Base-by-base conservation (phyloP, 352 stramenopile species). In the Aphanomyces euteiches region DNA sequence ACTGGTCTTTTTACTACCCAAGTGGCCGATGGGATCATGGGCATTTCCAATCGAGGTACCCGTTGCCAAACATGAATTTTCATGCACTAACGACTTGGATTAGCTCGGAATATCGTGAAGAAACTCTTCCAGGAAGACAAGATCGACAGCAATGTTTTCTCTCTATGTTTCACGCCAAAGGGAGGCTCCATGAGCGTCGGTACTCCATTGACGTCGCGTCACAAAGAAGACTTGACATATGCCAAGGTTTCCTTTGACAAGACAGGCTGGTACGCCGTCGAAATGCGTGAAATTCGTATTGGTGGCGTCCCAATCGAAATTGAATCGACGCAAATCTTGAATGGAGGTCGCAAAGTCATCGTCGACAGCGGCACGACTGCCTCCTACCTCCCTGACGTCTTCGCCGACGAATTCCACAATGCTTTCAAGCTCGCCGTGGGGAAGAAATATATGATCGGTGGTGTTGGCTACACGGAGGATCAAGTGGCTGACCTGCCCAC, bases 361-460 rank as follows among this genome's bases (percentile, higher is more conserved):
- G 81, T 95, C 12, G 87, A 95, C 71, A 95, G 87, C 67, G 87
- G 87, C 54, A 93, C 87, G 10, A 93, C 87, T 1, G 85, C 92
- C 69, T 93, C 87, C 58, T 93, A 91, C 74, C 71, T 95, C 13
- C 83, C 85, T 4, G 79, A 67, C 39, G 74, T 70, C 3, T 66
- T 91, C 66, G 81, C 81, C 40, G 73, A 67, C 4, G 70, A 84
- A 48, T 93, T 95, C 73, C 67, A 81, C 40, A 56, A 78, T 12
- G 60, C 74, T 4, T 94, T 94, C 66, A 77, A 89, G 47, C 39
- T 45, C 8, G 67, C 56, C 1, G 34, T 47, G 8, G 21, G 50
- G 37, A 67, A 69, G n/a, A 19, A 68, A 10, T 73, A 72, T 21
- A 70, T 79, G 13, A 73, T 77, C 0, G 82, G 83, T 0, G 63